A percentile compares a stretch with the other conserved stretches of the same genome.
These are phyloP conservation scores for Globisporangium paddicum DNA, from an alignment of 352 stramenopile genomes.

Conservation along the genomic window DNA sequence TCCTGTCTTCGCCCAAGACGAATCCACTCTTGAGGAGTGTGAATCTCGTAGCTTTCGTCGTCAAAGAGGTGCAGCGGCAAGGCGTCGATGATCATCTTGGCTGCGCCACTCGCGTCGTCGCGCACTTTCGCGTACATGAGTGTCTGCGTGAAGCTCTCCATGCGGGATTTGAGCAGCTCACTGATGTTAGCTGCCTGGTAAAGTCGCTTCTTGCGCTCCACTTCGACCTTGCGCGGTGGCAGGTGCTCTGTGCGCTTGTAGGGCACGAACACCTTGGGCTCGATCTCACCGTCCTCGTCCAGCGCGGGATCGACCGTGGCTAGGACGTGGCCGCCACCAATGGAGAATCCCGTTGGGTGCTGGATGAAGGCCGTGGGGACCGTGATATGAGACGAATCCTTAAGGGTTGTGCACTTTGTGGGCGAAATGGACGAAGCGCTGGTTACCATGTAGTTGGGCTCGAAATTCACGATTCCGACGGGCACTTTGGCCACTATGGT, in stretches of 20 bases:
- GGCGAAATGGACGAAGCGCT: constrained; percentile 19
- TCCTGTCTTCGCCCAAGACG: constrained; percentile 39
- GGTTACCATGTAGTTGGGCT: constrained; percentile 28
- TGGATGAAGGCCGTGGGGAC: constrained; percentile 36
- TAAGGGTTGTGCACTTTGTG: constrained; percentile 24
- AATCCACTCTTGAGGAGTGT: constrained; percentile 62
- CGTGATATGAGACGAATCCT: constrained; percentile 34
- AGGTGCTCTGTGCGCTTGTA: constrained; percentile 49
- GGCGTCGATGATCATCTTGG: constrained; percentile 48
- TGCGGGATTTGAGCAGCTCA: constrained; percentile 38
- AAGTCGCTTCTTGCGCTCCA: constrained; percentile 59
- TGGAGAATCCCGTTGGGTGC: constrained; percentile 32
- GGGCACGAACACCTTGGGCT: constrained; percentile 72
- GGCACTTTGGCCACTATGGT: constrained; percentile 16
- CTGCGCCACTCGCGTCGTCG: constrained; percentile 41
- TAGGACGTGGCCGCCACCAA: constrained; percentile 42
- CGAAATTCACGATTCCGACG: constrained; percentile 54
- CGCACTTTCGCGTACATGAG: constrained; percentile 31
- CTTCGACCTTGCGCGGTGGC: constrained; percentile 60
- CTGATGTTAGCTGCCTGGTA: constrained; percentile 47
- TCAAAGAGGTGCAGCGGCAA: constrained; percentile 73
- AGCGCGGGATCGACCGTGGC: constrained; percentile 32
- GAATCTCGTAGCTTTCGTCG: constrained; percentile 77
- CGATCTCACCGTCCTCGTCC: constrained; percentile 47
- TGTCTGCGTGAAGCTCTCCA: constrained; percentile 34